Evolutionary conservation across 129 eudicot species (phyloP), one percentile per base, ranked within the genome.

Genomic region (Saussurea involucrata): DNA sequence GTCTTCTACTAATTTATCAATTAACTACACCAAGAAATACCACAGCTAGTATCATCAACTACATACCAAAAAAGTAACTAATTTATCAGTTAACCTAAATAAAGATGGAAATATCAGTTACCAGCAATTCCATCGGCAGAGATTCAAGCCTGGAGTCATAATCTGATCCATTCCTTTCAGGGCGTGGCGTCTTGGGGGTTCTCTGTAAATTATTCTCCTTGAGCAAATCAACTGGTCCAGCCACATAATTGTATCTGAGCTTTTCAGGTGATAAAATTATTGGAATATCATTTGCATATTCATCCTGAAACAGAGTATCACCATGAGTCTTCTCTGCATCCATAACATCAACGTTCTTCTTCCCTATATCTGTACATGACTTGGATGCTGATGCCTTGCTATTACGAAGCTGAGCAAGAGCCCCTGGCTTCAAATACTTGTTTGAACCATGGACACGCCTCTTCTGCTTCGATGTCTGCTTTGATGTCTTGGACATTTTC

Each of bases 361-460:
- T 95, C 77, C 88, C 92, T 24, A 85, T 65, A 77, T 89, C 98
- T 22, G 88, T 77, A 76, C 90, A 89, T 0, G 88, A 68, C 80
- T 88, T 90, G 13, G 95, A 70, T 55, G 86, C 86, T 1, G 83
- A 84, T 6, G 88, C 93, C 83, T 89, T 95, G 33, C 76, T 88
- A 58, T 92, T 69, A 11, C 99, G 99, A 27, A 95, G 83, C 88
- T 89, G 99, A 66, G 97, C 97, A 71, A 95, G 92, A 20, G 97
- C 99, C 53, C 99, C 99, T 44, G 99, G 97, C 84, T 80, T 95
- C 86, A 95, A 78, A 83, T 89, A 95, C 89, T 90, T 95, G 40
- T 75, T 86, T 0, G 88, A 77, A 71, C 75, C 87, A 65, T 78
- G 75, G 6, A 44, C 31, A 17, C 94, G 87, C 82, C 87, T 80